phyloP scores from a whole-genome alignment of 2,329 filamentous ascomycete species.

The Fusarium torreyae region DNA sequence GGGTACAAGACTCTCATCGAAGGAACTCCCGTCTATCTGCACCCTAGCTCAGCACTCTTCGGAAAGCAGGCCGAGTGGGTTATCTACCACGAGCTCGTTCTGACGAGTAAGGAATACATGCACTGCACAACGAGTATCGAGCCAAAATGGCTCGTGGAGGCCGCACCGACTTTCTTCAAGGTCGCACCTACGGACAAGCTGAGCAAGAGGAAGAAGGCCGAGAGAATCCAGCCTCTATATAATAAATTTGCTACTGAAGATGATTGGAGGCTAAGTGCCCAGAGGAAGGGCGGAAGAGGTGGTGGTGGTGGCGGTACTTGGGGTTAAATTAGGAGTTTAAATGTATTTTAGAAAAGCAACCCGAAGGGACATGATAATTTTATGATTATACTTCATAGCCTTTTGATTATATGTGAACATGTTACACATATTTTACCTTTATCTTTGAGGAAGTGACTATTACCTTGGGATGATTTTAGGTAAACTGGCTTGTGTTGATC shows the following conservation, averaged over 20 bases:
- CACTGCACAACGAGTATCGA: constrained; percentile 93
- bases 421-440: too few species aligned
- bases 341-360: neutral
- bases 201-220: constrained; percentile 92
- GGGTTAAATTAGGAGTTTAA: constrained; percentile 69
- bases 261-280: constrained; percentile 93
- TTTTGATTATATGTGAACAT: neutral
- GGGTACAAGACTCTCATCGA: constrained; percentile 98
- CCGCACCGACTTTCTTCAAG: constrained; percentile 99
- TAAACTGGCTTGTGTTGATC: too few species aligned
- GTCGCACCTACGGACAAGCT: constrained; percentile 89
- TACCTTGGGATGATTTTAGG: too few species aligned
- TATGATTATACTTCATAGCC: neutral
- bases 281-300: constrained; percentile 85
- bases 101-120: constrained; percentile 99
- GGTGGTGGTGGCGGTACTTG: constrained; percentile 93
- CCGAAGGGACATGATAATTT: neutral
- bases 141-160: constrained; percentile 93
- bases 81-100: constrained; percentile 90
- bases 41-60: constrained; percentile 91
- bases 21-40: constrained; percentile 93
- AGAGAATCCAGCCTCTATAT: constrained; percentile 94
- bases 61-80: constrained; percentile 98
- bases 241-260: constrained; percentile 94
- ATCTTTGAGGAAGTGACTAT: too few species aligned